Evolutionary conservation across 331 rosid species (phyloP).

Genomic region (Arachis monticola): DNA sequence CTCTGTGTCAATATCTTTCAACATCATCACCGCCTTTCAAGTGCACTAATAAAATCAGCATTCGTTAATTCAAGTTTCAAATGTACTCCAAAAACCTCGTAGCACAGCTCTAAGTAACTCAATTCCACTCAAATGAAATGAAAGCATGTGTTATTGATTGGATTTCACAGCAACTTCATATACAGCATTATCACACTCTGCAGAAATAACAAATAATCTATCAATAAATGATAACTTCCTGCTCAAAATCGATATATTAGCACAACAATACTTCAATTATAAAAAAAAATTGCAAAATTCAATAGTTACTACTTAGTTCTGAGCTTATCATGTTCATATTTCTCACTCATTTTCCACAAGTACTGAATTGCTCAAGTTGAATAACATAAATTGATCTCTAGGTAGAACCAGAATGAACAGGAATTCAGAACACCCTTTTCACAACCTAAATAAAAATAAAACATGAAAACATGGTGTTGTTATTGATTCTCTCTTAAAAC

Average conservation of each 20-base stretch:
- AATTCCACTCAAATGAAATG: conserved; percentile 23
- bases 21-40: conserved; percentile 18
- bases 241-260: neutral
- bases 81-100: conserved; percentile 24
- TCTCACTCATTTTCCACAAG: conserved; percentile 1
- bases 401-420: conserved; percentile 19
- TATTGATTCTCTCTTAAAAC: conserved; percentile 15
- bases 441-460: conserved; percentile 14
- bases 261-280: neutral
- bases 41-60: conserved; percentile 28
- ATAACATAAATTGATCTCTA: conserved; percentile 27
- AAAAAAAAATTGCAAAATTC: conserved; percentile 22
- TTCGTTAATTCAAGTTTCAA: conserved; percentile 31
- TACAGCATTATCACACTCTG: conserved; percentile 40
- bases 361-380: conserved; percentile 30
- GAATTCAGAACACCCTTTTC: conserved; percentile 18
- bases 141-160: conserved; percentile 23
- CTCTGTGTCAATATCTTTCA: neutral
- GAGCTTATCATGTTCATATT: conserved; percentile 25
- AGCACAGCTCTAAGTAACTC: conserved; percentile 23
- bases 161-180: conserved; percentile 24
- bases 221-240: conserved; percentile 35
- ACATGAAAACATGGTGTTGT: conserved; percentile 9
- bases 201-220: conserved; percentile 31
- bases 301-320: neutral